phyloP scores from a whole-genome alignment of 768 basidiomycete genomes.

The Lactarius sp. region DNA sequence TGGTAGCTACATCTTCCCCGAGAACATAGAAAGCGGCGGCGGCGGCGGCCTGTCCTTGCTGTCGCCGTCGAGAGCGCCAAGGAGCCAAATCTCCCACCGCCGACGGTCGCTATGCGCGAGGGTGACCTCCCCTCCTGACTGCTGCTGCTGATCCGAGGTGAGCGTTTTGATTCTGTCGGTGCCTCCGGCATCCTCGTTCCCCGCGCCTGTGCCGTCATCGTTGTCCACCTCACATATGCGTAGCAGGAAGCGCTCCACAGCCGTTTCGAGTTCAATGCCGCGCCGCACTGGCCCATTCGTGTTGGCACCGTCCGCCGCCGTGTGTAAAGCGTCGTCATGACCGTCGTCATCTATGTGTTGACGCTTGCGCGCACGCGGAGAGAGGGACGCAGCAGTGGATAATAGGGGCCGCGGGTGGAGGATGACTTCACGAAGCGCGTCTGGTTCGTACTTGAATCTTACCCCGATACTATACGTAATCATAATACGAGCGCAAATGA shows the following conservation, averaged over 20 bases:
- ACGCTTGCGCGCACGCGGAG: slow-evolving; percentile 24
- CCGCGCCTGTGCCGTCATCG: background rate
- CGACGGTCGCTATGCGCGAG: background rate
- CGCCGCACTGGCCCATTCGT: slow-evolving; percentile 9
- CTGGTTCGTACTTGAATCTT: slow-evolving; percentile 34
- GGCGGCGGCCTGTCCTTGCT: no score
- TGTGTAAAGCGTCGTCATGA: slow-evolving; percentile 6
- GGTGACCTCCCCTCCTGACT: background rate
- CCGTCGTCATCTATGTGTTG: slow-evolving; percentile 12
- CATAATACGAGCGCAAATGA: background rate
- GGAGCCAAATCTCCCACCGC: slow-evolving; percentile 16
- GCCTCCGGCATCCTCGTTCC: background rate
- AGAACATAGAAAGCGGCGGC: no score
- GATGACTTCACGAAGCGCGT: slow-evolving; percentile 28
- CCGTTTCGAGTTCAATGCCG: slow-evolving; percentile 31
- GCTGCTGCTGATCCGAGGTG: background rate
- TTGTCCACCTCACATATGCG: slow-evolving; percentile 18
- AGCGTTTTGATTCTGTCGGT: background rate
- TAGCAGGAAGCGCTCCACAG: slow-evolving; percentile 31
- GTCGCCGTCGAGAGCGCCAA: background rate
- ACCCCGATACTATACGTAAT: background rate
- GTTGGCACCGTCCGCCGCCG: background rate
- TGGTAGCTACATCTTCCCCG: no score
- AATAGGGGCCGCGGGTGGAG: slow-evolving; percentile 18
- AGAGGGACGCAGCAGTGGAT: background rate